Base-by-base conservation (phyloP, 2,329 filamentous ascomycete species). In the Bipolaris sorokiniana region DNA sequence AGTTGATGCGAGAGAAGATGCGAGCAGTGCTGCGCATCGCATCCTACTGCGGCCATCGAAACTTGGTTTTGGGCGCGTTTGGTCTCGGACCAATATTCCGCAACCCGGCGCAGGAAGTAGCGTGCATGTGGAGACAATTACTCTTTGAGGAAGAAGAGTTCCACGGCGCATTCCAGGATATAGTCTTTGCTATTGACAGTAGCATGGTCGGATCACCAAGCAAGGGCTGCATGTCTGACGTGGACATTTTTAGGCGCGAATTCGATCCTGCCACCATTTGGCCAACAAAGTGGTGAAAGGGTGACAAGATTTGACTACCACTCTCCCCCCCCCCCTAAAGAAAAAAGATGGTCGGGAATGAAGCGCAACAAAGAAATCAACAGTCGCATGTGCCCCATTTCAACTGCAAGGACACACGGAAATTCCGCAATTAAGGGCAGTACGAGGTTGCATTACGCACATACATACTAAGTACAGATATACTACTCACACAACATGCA, bases 1-100 rank as follows among this genome's bases (percentile, higher is more conserved):
- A 90, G 63, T 82, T 91, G 72, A 89, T 91, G 77, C 83, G 83
- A 67, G 87, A 89, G 67, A 91, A 92, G 76, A 88, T 92, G 74
- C 85, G 86, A 20, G 85, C 86, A 1, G 87, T 89, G 2, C 83
- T 92, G 16, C 83, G 87, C 45, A 90, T 92, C 61, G 90, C 89
- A 61, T 84, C 71, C 11, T 74, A 75, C 38, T 77, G 73, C 51
- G 72, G 74, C 20, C 72, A 77, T 63, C 64, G 63, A 41, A 77
- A 76, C 56, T 63, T 81, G 31, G 79, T 78, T 58, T 63, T 80
- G 44, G 78, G 78, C 26, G 75, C 77, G 10, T 81, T 80, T 61
- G 79, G 79, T 5, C 72, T 79, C 18, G 79, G 79, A 1, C 78
- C 77, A 3, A 75, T 78, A 22, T 81, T 80, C 65, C 73, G 77